Evolutionary conservation across 148 eudicot species (phyloP).

Genomic region (Pharnaceum exiguum): DNA sequence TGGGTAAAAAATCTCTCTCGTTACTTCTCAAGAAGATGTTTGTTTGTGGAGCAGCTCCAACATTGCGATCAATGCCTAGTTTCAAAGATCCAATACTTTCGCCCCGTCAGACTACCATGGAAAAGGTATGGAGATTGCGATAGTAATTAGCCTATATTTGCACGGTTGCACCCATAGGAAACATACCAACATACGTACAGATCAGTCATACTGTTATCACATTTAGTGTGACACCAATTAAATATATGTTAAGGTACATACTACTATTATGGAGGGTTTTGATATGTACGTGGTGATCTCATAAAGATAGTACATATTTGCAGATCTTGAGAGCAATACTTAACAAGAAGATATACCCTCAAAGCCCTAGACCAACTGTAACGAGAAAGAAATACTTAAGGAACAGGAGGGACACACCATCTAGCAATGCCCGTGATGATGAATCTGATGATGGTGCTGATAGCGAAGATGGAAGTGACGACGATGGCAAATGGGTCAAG

Average conservation of each 20-base stretch:
- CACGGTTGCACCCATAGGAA: no score
- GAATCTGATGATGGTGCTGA: slow-evolving; percentile 21
- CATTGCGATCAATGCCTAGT: slow-evolving; percentile 32
- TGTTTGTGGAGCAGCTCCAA: slow-evolving; percentile 32
- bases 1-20: slow-evolving; percentile 53
- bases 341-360: slow-evolving; percentile 75
- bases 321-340: slow-evolving; percentile 62
- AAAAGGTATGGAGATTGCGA: no score
- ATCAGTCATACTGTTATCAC: no score
- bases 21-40: slow-evolving; percentile 70
- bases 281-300: no score
- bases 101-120: slow-evolving; percentile 47
- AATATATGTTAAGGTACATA: no score
- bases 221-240: no score
- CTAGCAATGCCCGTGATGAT: slow-evolving; percentile 6
- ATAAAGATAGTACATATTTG: no score
- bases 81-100: slow-evolving; percentile 44
- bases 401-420: slow-evolving; percentile 1
- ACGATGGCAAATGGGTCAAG: slow-evolving; percentile 75
- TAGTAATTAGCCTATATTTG: no score
- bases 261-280: no score
- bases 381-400: slow-evolving; percentile 40
- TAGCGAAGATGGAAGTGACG: slow-evolving; percentile 5
- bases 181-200: no score
- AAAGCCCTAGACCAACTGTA: slow-evolving; percentile 28